These are phyloP conservation scores for Auricularia sp. DNA, from an alignment of 768 basidiomycete genomes.

Conservation along the genomic window DNA sequence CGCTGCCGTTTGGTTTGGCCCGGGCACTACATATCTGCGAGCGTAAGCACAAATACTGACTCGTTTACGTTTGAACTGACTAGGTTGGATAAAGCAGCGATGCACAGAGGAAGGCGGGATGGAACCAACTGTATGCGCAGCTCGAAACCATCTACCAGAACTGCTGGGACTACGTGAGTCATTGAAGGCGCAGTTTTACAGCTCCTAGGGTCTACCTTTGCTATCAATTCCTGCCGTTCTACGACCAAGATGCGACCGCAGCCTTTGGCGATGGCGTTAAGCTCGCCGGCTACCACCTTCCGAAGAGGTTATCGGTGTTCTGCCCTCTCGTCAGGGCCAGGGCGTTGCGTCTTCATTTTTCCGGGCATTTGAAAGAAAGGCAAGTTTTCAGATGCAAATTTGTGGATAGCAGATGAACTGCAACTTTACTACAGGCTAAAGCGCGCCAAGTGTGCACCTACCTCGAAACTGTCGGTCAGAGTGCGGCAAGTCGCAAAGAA, in stretches of 20 bases:
- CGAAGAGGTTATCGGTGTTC: not conserved
- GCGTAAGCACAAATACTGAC: not conserved
- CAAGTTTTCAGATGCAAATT: not conserved
- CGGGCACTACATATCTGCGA: not conserved
- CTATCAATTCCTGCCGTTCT: constrained; percentile 4
- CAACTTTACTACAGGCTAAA: not conserved
- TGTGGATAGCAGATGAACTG: not conserved
- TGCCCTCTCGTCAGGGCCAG: not conserved
- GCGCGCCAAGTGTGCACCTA: not conserved
- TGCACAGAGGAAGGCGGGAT: constrained; percentile 4
- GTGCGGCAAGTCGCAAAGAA: not conserved
- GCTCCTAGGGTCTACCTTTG: not conserved
- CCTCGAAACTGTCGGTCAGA: not conserved
- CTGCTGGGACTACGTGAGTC: constrained; percentile 4
- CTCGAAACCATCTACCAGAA: not conserved
- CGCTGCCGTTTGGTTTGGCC: constrained; percentile 5
- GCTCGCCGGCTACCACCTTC: constrained; percentile 5
- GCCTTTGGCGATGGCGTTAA: constrained; percentile 2
- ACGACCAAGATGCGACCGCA: not conserved
- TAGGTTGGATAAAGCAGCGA: not conserved
- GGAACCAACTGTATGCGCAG: not conserved
- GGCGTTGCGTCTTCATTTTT: not conserved
- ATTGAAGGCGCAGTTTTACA: not conserved
- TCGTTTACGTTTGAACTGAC: not conserved
- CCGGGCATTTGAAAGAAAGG: not conserved